Percentiles rank a stretch among this genome's conserved stretches.
Conservation (phyloP, 768 basidiomycete species). For the Galerina sulciceps region DNA sequence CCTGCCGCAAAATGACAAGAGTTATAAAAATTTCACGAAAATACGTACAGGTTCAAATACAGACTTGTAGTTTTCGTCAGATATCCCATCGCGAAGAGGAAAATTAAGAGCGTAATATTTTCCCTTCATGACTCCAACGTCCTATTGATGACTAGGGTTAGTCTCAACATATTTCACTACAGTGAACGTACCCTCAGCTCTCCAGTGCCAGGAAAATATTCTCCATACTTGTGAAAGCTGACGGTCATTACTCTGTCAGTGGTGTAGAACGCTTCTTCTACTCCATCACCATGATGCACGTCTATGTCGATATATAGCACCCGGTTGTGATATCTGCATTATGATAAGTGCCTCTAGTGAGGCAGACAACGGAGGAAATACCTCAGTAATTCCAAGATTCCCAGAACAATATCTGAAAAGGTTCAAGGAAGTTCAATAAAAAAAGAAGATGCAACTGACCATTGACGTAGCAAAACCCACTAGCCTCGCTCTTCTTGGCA, state of each 20-base stretch:
- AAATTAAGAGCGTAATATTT: slow-evolving; percentile 95
- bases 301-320: slow-evolving; percentile 99
- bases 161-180: neutral
- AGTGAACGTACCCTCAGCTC: slow-evolving; percentile 70
- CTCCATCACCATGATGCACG: slow-evolving; percentile 98
- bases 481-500: slow-evolving; percentile 98
- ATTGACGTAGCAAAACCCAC: slow-evolving; percentile 99
- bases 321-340: slow-evolving; percentile 83
- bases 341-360: neutral
- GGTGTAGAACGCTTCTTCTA: slow-evolving; percentile 99
- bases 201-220: slow-evolving; percentile 99
- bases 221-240: slow-evolving; percentile 98
- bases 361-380: slow-evolving; percentile 28
- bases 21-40: neutral
- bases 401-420: slow-evolving; percentile 90
- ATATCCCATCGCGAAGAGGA: slow-evolving; percentile 92
- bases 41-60: slow-evolving; percentile 90
- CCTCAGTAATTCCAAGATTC: slow-evolving; percentile 92
- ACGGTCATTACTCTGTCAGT: slow-evolving; percentile 99
- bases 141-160: slow-evolving; percentile 48
- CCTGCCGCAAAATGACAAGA: slow-evolving; percentile 46
- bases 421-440: neutral
- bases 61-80: slow-evolving; percentile 91
- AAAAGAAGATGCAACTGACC: slow-evolving; percentile 49
- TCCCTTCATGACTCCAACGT: slow-evolving; percentile 92